Evolutionary conservation across 1,284 basidiomycete species (phyloP), one percentile per base, ranked within the genome.

Genomic region (Hortiboletus rubellus): DNA sequence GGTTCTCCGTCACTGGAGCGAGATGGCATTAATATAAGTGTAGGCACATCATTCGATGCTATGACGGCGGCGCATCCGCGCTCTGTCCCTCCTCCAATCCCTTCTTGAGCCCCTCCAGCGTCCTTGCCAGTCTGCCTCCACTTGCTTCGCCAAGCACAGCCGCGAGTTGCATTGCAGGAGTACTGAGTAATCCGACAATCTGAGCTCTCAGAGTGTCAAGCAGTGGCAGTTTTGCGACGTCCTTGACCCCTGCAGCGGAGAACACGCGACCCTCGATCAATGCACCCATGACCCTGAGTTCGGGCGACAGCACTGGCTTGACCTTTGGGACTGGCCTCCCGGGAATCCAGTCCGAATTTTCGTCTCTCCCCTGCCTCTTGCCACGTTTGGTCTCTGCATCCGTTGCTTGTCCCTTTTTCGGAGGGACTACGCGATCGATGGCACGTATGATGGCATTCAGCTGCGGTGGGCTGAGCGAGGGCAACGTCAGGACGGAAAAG

Each of bases 21-120:
- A 7, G 27, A 27, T 27, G 7, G 7, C 7, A 27, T 27, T 27
- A 27, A 27, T 27, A 55, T 52, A 51, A 51, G 57, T 58, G 46
- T 45, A 52, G 51, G 43, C 27, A 27, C 27, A 7, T 7, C 7
- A 27, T 27, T 27, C 27, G 45, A 50, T 58, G 49, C 60, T 70
- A 71, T 55, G 60, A 62, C 48, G 67, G 27, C 53, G 66, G 48
- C 46, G 52, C 17, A 36, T 68, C 66, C 12, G 51, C 30, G 37
- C 46, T 56, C 63, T 76, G 69, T 24, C 58, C 72, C 64, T 86
- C 85, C 74, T 91, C 89, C 66, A 92, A 71, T 37, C 85, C 81
- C 73, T 85, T 86, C 76, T 84, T 86, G 65, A 91, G 77, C 0
- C 91, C 91, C 64, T 92, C 89, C 70, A 92, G 70, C 43, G 88